Evolutionary conservation across 1,284 basidiomycete species (phyloP).

Genomic region (Mycena sp.): DNA sequence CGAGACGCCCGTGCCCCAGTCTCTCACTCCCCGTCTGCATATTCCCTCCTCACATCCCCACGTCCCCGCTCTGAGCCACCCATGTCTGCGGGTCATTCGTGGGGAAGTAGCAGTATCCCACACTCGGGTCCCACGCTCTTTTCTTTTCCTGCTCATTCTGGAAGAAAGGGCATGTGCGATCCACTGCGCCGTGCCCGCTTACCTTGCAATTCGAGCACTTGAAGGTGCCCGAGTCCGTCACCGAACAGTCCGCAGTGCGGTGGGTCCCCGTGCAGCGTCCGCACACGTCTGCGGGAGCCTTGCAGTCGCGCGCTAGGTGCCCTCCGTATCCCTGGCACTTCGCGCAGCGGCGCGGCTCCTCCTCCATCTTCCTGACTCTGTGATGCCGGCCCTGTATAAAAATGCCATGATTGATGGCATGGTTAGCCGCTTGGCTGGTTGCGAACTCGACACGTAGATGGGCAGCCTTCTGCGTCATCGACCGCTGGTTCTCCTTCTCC

Average conservation of each 20-base stretch:
- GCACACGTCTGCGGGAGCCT: not conserved
- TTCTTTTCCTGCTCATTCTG: not conserved
- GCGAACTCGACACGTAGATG: slow-evolving; percentile 3
- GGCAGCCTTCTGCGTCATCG: not conserved
- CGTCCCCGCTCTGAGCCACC: not conserved
- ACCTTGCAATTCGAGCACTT: not conserved
- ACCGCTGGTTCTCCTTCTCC: not conserved
- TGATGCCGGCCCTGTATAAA: not conserved
- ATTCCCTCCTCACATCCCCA: not conserved
- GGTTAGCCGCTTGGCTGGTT: not conserved
- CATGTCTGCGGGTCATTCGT: not conserved
- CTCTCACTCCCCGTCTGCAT: not conserved
- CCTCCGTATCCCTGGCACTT: slow-evolving; percentile 14
- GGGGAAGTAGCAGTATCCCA: slow-evolving; percentile 3
- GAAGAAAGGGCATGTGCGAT: not conserved
- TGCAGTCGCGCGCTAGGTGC: not conserved
- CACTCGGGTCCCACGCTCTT: not conserved
- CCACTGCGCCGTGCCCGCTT: not conserved
- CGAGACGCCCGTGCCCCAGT: not conserved
- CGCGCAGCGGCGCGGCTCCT: not conserved
- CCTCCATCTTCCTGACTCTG: not conserved
- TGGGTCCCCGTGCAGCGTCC: not conserved
- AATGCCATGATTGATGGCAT: slow-evolving; percentile 1
- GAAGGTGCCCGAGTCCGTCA: not conserved
- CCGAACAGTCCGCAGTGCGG: not conserved